Evolutionary conservation across 768 basidiomycete species (phyloP).

Genomic region (Hericium erinaceus): DNA sequence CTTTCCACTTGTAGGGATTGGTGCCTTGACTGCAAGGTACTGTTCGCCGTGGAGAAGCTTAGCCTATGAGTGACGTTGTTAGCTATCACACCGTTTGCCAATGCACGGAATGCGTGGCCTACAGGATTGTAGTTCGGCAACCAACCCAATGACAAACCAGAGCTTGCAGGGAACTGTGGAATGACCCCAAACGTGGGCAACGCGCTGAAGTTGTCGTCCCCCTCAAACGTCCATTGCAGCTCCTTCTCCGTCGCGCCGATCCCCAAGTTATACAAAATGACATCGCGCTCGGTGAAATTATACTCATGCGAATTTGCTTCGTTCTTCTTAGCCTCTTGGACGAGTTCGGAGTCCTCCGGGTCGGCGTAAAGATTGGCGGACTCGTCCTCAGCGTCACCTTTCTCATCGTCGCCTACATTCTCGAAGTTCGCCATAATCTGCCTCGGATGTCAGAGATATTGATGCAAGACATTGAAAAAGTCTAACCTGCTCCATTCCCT

Average conservation of each 20-base stretch:
- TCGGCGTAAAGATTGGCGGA: slow-evolving; percentile 47
- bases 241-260: slow-evolving; percentile 91
- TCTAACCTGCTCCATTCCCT: slow-evolving; percentile 66
- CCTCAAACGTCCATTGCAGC: slow-evolving; percentile 86
- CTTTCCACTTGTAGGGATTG: slow-evolving; percentile 78
- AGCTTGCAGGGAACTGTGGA: slow-evolving; percentile 76
- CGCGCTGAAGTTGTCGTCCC: slow-evolving; percentile 74
- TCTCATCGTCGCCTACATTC: slow-evolving; percentile 26
- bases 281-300: slow-evolving; percentile 79
- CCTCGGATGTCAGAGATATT: neutral
- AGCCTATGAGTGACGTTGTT: slow-evolving; percentile 38
- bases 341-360: slow-evolving; percentile 73
- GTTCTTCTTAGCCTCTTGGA: slow-evolving; percentile 71
- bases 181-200: slow-evolving; percentile 94
- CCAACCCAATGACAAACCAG: slow-evolving; percentile 67
- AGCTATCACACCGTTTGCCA: neutral
- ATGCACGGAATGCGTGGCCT: slow-evolving; percentile 19
- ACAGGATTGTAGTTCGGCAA: slow-evolving; percentile 94
- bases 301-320: slow-evolving; percentile 48
- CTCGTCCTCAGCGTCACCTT: neutral
- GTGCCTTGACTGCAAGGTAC: slow-evolving; percentile 77
- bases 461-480: neutral
- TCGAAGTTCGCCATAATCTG: slow-evolving; percentile 52
- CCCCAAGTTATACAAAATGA: slow-evolving; percentile 92
- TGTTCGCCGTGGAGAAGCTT: slow-evolving; percentile 98